These are phyloP conservation scores for Blastobotrys chiropterorum DNA, from an alignment of 805 yeast species.

Conservation along the genomic window DNA sequence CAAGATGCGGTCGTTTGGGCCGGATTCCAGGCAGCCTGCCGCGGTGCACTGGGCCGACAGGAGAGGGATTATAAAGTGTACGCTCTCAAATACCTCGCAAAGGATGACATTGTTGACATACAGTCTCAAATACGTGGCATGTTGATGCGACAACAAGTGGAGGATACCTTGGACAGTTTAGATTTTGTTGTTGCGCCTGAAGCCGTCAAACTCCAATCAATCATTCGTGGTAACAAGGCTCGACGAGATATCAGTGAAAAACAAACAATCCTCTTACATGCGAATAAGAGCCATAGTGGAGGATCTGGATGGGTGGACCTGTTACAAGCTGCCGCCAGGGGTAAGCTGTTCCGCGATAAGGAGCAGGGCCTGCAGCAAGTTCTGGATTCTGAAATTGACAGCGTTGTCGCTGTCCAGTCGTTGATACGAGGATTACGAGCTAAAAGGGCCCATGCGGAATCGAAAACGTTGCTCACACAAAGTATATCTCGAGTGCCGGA, in stretches of 20 bases:
- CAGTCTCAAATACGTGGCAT: conserved; percentile 28
- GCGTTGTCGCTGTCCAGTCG: conserved; percentile 23
- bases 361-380: conserved; percentile 10
- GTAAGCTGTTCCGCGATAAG: conserved; percentile 18
- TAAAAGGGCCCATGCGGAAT: not conserved
- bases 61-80: conserved; percentile 13
- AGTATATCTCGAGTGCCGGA: not conserved
- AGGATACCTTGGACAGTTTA: not conserved
- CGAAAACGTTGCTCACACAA: not conserved
- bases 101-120: conserved; percentile 14
- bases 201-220: not conserved
- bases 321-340: conserved; percentile 21
- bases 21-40: conserved; percentile 47
- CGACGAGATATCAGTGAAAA: not conserved
- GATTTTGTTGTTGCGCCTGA: not conserved
- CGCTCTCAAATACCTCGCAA: conserved; percentile 16
- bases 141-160: not conserved
- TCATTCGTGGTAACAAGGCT: not conserved
- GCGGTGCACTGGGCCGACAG: conserved; percentile 37
- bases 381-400: conserved; percentile 12
- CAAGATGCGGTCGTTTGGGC: conserved; percentile 23
- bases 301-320: not conserved
- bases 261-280: not conserved
- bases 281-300: not conserved
- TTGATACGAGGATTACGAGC: conserved; percentile 8